Evolutionary conservation across 2,329 filamentous ascomycete genomes (phyloP).

Genomic region (Trichoderma aggressivum): DNA sequence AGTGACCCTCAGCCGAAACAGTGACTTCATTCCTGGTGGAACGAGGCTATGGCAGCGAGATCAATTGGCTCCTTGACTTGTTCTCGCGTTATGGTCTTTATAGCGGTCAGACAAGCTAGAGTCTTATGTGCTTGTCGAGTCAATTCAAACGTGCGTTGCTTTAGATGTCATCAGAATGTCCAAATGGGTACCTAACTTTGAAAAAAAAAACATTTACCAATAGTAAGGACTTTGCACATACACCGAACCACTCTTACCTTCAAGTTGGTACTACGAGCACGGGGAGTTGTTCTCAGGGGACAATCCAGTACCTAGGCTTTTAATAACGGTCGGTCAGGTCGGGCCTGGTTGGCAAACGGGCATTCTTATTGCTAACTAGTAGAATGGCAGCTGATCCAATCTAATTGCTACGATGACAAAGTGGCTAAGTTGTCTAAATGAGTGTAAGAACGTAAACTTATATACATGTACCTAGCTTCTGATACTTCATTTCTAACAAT

Average conservation of each 20-base stretch:
- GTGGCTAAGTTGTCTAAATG: too few species aligned
- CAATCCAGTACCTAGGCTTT: neutral
- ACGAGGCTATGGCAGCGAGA: neutral
- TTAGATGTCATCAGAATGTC: neutral
- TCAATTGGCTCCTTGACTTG: neutral
- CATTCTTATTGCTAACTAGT: neutral
- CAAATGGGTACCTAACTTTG: neutral
- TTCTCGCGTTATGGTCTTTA: neutral
- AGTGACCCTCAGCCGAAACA: neutral
- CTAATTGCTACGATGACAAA: too few species aligned
- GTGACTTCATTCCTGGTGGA: neutral
- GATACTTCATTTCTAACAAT: accelerated
- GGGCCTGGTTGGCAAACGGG: neutral
- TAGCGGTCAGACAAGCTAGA: neutral
- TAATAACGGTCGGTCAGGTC: neutral
- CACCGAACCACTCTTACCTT: neutral
- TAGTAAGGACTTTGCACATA: accelerated
- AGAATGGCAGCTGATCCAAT: too few species aligned
- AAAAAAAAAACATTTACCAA: neutral
- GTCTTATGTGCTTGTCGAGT: neutral
- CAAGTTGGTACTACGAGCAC: neutral
- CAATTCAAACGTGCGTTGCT: neutral
- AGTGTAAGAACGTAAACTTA: too few species aligned
- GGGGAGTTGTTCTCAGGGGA: neutral
- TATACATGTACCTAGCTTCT: too few species aligned